Conservation (phyloP, 2,329 filamentous ascomycete species). For the Trichoderma harzianum region DNA sequence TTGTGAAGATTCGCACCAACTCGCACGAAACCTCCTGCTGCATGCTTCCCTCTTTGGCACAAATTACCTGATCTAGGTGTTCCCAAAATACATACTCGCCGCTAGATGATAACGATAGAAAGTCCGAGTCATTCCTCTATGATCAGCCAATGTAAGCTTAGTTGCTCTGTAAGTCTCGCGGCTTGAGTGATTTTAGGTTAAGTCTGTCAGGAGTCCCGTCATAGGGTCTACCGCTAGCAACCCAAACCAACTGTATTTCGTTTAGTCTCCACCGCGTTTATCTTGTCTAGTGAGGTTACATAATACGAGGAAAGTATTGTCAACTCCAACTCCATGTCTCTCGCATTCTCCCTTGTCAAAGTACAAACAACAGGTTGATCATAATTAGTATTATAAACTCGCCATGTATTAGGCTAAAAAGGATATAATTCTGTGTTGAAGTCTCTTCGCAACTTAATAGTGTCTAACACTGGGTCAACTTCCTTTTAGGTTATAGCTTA, state of each 20-base stretch:
- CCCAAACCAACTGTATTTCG: background rate
- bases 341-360: background rate
- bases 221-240: background rate
- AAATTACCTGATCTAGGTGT: too few species aligned
- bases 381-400: background rate
- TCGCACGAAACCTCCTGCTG: too few species aligned
- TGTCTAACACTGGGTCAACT: background rate
- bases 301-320: background rate
- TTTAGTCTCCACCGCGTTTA: background rate
- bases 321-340: background rate
- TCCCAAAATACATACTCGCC: too few species aligned
- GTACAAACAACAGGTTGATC: background rate
- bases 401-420: background rate
- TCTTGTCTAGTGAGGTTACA: background rate
- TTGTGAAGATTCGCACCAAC: too few species aligned
- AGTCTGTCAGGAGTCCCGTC: background rate
- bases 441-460: background rate
- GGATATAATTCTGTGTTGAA: background rate
- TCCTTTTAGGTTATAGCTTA: background rate
- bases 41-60: too few species aligned
- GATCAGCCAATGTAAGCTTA: background rate
- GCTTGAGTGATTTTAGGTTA: background rate
- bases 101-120: background rate
- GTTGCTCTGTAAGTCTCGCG: background rate
- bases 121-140: background rate